Base-by-base conservation (phyloP, 2,329 filamentous ascomycete species). In the Arachnomyces sp. region DNA sequence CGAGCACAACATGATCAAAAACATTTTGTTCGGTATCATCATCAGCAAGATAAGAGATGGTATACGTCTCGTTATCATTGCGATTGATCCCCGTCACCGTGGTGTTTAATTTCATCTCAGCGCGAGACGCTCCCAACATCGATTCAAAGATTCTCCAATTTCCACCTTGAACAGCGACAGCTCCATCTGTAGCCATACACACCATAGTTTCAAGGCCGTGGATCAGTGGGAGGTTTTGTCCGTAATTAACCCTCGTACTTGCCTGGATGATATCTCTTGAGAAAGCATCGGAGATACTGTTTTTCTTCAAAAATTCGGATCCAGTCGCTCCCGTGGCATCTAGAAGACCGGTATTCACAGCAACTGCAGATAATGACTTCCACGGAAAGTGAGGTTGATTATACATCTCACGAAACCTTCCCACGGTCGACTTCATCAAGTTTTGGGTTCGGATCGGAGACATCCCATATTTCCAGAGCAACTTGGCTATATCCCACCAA, bases 111-210 rank as follows among this genome's bases (percentile, higher is more conserved):
- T 69, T 66, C 4, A 89, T 49, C 0, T 68, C 62, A 0, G 84
- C 80, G 3, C 72, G 66, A 1, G 86, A 82, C 1, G 69, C 65
- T 29, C 75, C 70, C 1, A 90, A 67, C 84, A 95, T 93, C 33
- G 73, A 67, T n/a, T 82, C 74, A 56, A 98, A 98, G 40, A 98
- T 95, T 52, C 78, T 80, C 88, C 89, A 96, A 61, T 96, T 98
- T 2, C 92, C 92, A 5, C 88, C 88, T 11, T 76, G 63, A 1
- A 96, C 75, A 13, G 83, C 72, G 58, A 88, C 78, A 1, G 89
- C 86, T 5, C 87, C 88, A 38, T 90, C 82, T 0, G 88, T 84
- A 2, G 89, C 85, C 79, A 96, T 86, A 32, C 88, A 90, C 2
- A 93, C 84, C 83, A 95, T 87, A 1, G 89, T 80, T 54, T 93